Conservation (phyloP, 441 rosid species). For the Theobroma grandiflorum region DNA sequence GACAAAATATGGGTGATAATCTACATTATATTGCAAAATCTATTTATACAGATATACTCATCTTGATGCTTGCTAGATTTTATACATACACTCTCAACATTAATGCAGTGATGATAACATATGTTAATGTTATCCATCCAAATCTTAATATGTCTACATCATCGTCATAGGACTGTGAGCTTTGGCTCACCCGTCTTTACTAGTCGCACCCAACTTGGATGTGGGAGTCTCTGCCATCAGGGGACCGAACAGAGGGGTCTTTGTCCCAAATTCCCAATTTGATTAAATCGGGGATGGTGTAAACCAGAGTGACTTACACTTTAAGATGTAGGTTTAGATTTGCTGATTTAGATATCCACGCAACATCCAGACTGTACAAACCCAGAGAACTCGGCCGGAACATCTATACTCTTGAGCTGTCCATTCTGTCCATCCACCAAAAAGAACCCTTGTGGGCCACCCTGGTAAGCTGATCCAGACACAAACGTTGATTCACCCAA, state of each 20-base stretch:
- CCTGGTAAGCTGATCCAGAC: slow-evolving; percentile 50
- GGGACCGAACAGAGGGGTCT: background rate
- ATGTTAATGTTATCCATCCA: background rate
- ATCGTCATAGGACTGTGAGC: background rate
- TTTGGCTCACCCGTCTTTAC: background rate
- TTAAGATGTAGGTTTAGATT: too few species aligned
- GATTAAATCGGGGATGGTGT: background rate
- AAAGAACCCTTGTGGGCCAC: slow-evolving; percentile 47
- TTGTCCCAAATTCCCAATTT: background rate
- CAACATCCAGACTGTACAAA: slow-evolving; percentile 53
- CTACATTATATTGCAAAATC: background rate
- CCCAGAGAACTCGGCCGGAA: slow-evolving; percentile 35
- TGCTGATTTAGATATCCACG: slow-evolving; percentile 42
- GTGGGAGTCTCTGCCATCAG: background rate
- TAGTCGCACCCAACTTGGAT: background rate
- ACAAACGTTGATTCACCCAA: slow-evolving; percentile 40
- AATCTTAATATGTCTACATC: background rate
- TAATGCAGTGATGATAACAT: background rate
- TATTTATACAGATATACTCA: background rate
- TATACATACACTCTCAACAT: background rate
- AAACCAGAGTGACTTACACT: background rate
- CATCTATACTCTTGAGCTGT: slow-evolving; percentile 36
- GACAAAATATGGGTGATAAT: background rate
- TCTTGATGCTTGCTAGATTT: background rate
- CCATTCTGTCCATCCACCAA: slow-evolving; percentile 36